Percentiles rank a stretch among this genome's conserved stretches.
Evolutionary conservation across 2,329 filamentous ascomycete genomes (phyloP).

Genomic region (Fusarium lateritium): DNA sequence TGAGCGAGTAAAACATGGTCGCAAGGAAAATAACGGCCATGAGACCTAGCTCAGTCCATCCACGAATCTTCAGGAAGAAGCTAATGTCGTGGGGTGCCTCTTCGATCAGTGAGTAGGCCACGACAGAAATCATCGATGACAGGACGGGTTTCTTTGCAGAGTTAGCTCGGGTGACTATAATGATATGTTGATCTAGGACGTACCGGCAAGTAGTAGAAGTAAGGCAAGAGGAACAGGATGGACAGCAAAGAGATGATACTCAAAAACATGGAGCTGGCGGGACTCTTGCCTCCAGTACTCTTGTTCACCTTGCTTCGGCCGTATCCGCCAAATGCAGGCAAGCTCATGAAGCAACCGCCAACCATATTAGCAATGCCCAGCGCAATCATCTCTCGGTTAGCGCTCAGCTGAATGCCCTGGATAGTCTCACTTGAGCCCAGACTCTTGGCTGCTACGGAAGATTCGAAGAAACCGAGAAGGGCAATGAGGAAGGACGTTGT

Average conservation of each 20-base stretch:
- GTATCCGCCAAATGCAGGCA: conserved; percentile 96
- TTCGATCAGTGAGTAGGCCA: conserved; percentile 94
- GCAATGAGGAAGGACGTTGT: conserved; percentile 94
- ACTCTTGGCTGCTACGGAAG: conserved; percentile 94
- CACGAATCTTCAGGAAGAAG: conserved; percentile 89
- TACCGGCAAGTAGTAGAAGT: conserved; percentile 96
- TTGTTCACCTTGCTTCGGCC: conserved; percentile 96
- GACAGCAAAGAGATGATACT: conserved; percentile 86
- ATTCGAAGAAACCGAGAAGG: conserved; percentile 98
- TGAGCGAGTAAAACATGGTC: conserved; percentile 95
- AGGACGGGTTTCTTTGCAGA: conserved; percentile 85
- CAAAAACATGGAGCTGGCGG: conserved; percentile 92
- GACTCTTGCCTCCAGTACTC: conserved; percentile 90
- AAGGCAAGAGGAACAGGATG: conserved; percentile 86
- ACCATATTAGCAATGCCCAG: conserved; percentile 92
- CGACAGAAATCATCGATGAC: conserved; percentile 93
- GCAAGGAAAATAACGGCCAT: conserved; percentile 93
- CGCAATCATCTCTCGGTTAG: conserved; percentile 94
- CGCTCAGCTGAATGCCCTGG: conserved; percentile 84
- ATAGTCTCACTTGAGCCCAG: conserved; percentile 80
- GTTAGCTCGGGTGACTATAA: conserved; percentile 10
- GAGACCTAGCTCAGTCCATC: conserved; percentile 86
- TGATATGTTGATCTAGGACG: conserved; percentile 54
- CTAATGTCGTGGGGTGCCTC: conserved; percentile 92
- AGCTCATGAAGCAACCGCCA: conserved; percentile 90